Conservation (phyloP, 2,329 filamentous ascomycete genomes). For the Fusarium sp. region DNA sequence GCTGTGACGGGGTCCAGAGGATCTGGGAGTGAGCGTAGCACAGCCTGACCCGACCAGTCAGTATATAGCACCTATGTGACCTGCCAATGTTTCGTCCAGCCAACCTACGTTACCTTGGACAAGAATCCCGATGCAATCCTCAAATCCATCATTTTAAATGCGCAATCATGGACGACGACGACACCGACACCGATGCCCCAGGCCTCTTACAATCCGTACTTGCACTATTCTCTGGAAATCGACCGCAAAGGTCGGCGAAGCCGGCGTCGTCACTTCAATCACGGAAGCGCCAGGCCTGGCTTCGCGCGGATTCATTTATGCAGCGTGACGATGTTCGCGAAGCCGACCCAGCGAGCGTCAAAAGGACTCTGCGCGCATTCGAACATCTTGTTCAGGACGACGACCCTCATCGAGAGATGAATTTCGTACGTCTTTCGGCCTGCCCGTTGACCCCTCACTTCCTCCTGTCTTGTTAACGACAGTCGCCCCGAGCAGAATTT, state of each 20-base stretch:
- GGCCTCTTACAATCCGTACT: background rate
- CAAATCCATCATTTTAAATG: background rate
- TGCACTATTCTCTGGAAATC: background rate
- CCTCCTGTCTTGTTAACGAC: background rate
- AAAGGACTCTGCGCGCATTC: background rate
- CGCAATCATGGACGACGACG: background rate
- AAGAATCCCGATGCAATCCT: background rate
- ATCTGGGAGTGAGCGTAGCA: background rate
- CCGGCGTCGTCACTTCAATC: background rate
- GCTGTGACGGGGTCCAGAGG: background rate
- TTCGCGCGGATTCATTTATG: background rate
- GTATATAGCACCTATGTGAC: background rate
- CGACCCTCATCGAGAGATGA: background rate
- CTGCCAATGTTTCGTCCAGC: background rate
- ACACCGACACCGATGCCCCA: background rate
- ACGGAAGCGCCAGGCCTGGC: background rate
- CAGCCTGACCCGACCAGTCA: background rate
- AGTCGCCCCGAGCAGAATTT: background rate
- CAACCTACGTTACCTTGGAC: background rate
- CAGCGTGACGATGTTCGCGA: background rate
- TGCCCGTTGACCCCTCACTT: background rate
- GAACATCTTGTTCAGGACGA: background rate
- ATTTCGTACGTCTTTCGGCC: background rate
- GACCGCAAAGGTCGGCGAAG: background rate
- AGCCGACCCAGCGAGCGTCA: background rate